A percentile compares a stretch with the other conserved stretches of the same genome.
Conservation (phyloP, 352 stramenopile species). For the Thraustochytrium sp. region DNA sequence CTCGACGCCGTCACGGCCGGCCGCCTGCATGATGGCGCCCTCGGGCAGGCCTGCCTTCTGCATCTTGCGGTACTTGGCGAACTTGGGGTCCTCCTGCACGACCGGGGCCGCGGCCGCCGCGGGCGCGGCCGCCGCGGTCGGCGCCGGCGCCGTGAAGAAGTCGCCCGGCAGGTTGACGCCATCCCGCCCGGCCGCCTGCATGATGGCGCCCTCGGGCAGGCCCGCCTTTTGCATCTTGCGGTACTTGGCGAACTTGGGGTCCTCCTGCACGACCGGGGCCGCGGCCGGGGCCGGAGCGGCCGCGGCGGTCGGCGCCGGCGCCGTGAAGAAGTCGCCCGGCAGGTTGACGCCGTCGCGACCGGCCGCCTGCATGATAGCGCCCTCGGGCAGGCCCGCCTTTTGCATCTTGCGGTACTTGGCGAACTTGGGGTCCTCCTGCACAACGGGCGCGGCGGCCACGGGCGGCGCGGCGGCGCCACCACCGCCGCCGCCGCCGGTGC, state of each 20-base stretch:
- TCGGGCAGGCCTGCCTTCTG: constrained; percentile 34
- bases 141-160: constrained; percentile 11
- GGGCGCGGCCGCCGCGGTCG: no score
- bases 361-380: constrained; percentile 31
- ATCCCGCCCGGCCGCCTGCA: constrained; percentile 1
- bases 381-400: constrained; percentile 37
- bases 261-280: not conserved
- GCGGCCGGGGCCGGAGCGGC: not conserved
- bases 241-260: constrained; percentile 42
- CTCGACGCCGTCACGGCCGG: constrained; percentile 2
- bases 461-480: not conserved
- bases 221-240: constrained; percentile 44
- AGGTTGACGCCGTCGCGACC: constrained; percentile 29
- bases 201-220: constrained; percentile 31
- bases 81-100: constrained; percentile 26
- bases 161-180: not conserved
- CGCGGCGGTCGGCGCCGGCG: not conserved
- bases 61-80: constrained; percentile 44
- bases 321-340: not conserved
- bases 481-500: not conserved
- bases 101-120: not conserved
- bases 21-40: constrained; percentile 32
- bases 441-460: not conserved
- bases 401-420: constrained; percentile 45
- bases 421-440: constrained; percentile 24